phyloP scores from a whole-genome alignment of 1,284 basidiomycete genomes.

The Ganoderma multipileum region DNA sequence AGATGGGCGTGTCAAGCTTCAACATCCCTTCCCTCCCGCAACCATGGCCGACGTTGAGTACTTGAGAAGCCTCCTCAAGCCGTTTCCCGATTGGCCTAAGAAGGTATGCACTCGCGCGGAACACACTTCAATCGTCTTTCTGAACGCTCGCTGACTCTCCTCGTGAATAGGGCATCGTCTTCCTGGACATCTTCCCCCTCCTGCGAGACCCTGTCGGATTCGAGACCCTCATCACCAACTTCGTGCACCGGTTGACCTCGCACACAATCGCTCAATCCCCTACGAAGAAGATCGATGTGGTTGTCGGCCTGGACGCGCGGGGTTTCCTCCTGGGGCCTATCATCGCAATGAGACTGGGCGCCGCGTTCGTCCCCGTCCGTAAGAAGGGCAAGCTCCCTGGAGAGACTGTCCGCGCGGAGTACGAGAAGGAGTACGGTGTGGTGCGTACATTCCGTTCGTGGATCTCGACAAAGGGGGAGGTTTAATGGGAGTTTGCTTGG shows the following conservation, averaged over 20 bases:
- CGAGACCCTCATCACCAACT: conserved; percentile 91
- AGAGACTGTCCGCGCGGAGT: conserved; percentile 77
- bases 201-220: conserved; percentile 85
- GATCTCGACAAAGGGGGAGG: too few relatives aligned
- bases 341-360: conserved; percentile 90
- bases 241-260: conserved; percentile 87
- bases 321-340: conserved; percentile 96
- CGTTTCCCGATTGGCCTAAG: conserved; percentile 87
- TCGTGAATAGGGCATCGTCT: conserved; percentile 69
- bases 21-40: neutral
- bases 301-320: conserved; percentile 96
- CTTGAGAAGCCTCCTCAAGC: conserved; percentile 70
- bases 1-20: neutral
- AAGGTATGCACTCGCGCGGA: conserved; percentile 58
- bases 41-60: conserved; percentile 81
- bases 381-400: conserved; percentile 97
- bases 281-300: conserved; percentile 85
- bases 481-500: neutral
- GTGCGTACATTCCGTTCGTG: conserved; percentile 44
- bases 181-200: conserved; percentile 93
- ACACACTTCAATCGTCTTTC: neutral
- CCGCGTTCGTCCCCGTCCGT: conserved; percentile 95
- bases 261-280: conserved; percentile 68
- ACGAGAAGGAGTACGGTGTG: conserved; percentile 93
- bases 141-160: neutral